Evolutionary conservation across 1,139 yeast species (phyloP), one percentile per base, ranked within the genome.

Genomic region (Casaregolazyma suthepensis): DNA sequence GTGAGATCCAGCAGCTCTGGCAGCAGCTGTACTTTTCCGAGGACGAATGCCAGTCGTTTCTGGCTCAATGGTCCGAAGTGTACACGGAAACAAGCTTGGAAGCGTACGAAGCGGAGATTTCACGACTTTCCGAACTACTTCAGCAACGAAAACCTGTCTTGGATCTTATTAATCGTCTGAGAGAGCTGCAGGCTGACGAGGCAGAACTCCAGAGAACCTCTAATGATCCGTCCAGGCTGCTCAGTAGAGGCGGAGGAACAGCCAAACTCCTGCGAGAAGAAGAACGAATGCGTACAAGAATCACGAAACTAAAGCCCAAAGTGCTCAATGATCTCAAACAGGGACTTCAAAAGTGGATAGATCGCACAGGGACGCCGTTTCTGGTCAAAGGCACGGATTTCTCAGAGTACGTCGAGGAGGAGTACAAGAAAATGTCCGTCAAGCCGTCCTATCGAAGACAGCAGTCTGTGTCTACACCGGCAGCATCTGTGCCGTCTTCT

Each of bases 181-280:
- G 77, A 48, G 78, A 75, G 6, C 68, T 91, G 17, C 69, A 82
- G 40, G 70, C 73, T 19, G 96, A 89, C 61, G 85, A 85, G 59
- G 65, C 69, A 3, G 80, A 80, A 51, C 74, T 93, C 43, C 82
- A 77, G 47, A 85, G 82, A 59, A 82, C 94, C 4, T 79, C 87
- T 1, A 85, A 82, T 61, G 95, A 93, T 65, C 83, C 96, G 0
- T 83, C 94, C 0, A 76, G 98, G 57, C 74, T 91, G 45, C 71
- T 87, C 51, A 80, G 87, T 57, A 81, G 87, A 62, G 84, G 89
- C 59, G 45, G 51, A 15, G 52, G 52, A 15, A 61, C 69, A 1
- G 72, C 66, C 7, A 84, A 90, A 26, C 71, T 91, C 53, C 75
- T 87, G 56, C 79, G 85, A 57, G 98, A 93, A 67, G 99, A 93